A percentile compares a stretch with the other conserved stretches of the same genome.
Evolutionary conservation across 495 filamentous ascomycete genomes (phyloP).

Genomic region (Penicillium mononematosum): DNA sequence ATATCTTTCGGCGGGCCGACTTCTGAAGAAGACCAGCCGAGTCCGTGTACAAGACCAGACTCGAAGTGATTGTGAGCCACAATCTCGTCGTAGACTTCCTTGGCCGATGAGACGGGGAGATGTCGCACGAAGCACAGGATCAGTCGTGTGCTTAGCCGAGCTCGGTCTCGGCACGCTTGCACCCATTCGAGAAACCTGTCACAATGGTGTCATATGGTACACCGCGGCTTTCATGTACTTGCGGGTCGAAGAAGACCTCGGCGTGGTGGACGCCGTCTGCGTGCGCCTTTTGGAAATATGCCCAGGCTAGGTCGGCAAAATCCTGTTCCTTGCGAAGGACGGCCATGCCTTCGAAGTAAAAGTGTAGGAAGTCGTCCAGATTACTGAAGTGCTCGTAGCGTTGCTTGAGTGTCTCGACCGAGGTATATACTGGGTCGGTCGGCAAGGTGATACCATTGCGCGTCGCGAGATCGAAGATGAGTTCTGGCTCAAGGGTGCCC

Average conservation of each 20-base stretch:
- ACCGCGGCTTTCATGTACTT: conserved; percentile 65
- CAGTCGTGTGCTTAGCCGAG: conserved; percentile 59
- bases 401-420: conserved; percentile 52
- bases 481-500: conserved; percentile 63
- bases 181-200: conserved; percentile 56
- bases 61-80: conserved; percentile 51
- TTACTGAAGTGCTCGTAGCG: conserved; percentile 66
- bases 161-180: conserved; percentile 59
- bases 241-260: conserved; percentile 80
- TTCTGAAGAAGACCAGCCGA: conserved; percentile 69
- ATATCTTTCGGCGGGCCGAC: conserved; percentile 60
- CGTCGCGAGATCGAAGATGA: conserved; percentile 66
- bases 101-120: conserved; percentile 55
- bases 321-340: conserved; percentile 59
- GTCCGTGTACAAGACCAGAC: conserved; percentile 53
- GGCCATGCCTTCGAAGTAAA: conserved; percentile 76
- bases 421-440: conserved; percentile 58
- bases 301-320: conserved; percentile 73
- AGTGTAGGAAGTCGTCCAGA: conserved; percentile 74
- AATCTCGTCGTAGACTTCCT: conserved; percentile 49
- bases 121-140: conserved; percentile 72
- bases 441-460: conserved; percentile 64
- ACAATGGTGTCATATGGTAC: conserved; percentile 61
- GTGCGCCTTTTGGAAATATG: conserved; percentile 66
- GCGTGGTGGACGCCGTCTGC: conserved; percentile 67